These are phyloP conservation scores for Atkinsonella texensis DNA, from an alignment of 2,329 filamentous ascomycete species.

Conservation along the genomic window DNA sequence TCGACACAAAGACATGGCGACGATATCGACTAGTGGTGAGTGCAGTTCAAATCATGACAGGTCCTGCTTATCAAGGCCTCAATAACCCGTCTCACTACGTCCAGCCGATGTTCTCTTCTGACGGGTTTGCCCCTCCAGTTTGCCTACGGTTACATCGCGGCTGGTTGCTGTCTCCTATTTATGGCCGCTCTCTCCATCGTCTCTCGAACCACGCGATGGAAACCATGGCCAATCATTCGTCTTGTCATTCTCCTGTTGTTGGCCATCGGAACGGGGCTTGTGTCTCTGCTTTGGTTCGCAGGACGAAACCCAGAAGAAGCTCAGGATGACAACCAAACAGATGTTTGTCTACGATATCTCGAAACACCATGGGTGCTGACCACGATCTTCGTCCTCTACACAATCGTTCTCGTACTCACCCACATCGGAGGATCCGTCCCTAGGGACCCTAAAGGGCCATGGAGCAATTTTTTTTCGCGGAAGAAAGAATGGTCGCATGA, in stretches of 20 bases:
- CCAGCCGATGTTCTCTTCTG: background rate
- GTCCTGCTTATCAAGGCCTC: background rate
- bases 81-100: background rate
- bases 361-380: constrained; percentile 20
- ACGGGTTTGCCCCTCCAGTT: constrained; percentile 14
- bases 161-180: constrained; percentile 19
- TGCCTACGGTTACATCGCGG: constrained; percentile 22
- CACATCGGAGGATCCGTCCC: constrained; percentile 15
- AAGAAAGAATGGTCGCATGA: constrained; percentile 7
- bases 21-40: constrained; percentile 21
- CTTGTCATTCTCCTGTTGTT: constrained; percentile 17
- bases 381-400: constrained; percentile 22
- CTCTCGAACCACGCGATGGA: constrained; percentile 19
- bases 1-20: constrained; percentile 8
- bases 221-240: constrained; percentile 20
- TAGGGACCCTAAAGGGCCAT: constrained; percentile 2
- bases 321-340: background rate
- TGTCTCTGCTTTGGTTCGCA: constrained; percentile 15
- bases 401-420: constrained; percentile 20
- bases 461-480: constrained; percentile 6
- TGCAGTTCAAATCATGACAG: background rate
- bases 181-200: constrained; percentile 20
- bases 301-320: background rate
- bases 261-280: constrained; percentile 17
- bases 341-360: constrained; percentile 12